These are phyloP conservation scores for Aspergillus fumigatus DNA, from an alignment of 2,329 filamentous ascomycete species.

Conservation along the genomic window DNA sequence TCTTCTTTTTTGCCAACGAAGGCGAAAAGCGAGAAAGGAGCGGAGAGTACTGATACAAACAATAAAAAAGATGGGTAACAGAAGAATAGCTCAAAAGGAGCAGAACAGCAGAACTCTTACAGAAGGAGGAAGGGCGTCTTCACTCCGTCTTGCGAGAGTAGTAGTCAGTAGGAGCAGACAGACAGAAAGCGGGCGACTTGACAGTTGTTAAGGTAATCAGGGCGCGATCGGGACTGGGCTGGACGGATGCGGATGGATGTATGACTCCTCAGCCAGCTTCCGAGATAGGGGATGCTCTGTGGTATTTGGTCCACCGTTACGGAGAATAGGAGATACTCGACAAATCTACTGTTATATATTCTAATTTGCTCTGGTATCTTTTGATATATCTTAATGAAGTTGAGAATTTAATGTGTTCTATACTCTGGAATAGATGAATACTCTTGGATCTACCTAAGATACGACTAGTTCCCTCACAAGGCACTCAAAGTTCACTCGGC, in stretches of 20 bases:
- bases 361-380: neutral
- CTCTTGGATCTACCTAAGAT: neutral
- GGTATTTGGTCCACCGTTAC: neutral
- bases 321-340: neutral
- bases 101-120: neutral
- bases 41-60: neutral
- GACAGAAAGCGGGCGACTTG: neutral
- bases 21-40: neutral
- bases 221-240: neutral
- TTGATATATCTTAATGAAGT: neutral
- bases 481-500: neutral
- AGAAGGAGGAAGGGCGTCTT: neutral
- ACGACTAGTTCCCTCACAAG: neutral
- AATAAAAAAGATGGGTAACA: neutral
- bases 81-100: neutral
- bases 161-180: neutral
- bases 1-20: constrained; percentile 2
- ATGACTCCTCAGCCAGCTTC: constrained; percentile 4
- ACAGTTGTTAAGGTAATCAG: neutral
- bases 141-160: neutral
- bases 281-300: neutral
- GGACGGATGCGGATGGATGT: neutral
- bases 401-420: neutral
- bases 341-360: neutral
- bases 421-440: neutral